phyloP scores from a whole-genome alignment of 441 rosid genomes.

The Pelargonium australe region DNA sequence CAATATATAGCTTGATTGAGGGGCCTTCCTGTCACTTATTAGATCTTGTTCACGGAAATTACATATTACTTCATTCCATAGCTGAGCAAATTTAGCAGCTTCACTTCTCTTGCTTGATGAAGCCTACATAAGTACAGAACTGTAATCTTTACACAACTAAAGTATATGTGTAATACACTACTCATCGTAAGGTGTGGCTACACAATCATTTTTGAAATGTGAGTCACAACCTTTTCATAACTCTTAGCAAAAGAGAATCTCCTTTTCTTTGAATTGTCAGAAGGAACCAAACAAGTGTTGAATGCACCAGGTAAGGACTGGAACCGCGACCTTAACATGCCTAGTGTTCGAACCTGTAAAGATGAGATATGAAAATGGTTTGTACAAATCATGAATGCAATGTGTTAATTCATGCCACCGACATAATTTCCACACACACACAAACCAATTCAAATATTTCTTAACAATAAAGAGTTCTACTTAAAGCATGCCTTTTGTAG shows the following conservation, averaged over 20 bases:
- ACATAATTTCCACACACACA: background rate
- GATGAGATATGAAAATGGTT: background rate
- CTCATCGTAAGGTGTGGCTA: constrained; percentile 7
- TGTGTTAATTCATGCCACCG: background rate
- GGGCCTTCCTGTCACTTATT: constrained; percentile 82
- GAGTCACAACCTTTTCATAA: constrained; percentile 64
- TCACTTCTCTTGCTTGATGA: constrained; percentile 90
- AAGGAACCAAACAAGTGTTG: constrained; percentile 82
- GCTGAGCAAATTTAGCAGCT: constrained; percentile 97
- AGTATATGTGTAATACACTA: constrained; percentile 11
- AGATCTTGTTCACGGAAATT: constrained; percentile 99
- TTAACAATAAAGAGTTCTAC: background rate
- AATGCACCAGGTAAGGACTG: constrained; percentile 96
- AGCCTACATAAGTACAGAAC: constrained; percentile 44
- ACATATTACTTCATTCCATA: constrained; percentile 97
- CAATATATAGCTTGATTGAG: constrained; percentile 14
- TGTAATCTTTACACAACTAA: constrained; percentile 11
- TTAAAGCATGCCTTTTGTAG: background rate
- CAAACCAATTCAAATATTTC: background rate
- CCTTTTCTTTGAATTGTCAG: constrained; percentile 67
- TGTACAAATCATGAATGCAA: background rate
- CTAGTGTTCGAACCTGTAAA: constrained; percentile 80
- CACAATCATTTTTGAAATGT: constrained; percentile 15
- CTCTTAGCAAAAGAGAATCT: constrained; percentile 84
- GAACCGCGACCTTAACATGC: constrained; percentile 96